Evolutionary conservation across 495 filamentous ascomycete species (phyloP), one percentile per base, ranked within the genome.

Genomic region (Chaetomium fimeti): DNA sequence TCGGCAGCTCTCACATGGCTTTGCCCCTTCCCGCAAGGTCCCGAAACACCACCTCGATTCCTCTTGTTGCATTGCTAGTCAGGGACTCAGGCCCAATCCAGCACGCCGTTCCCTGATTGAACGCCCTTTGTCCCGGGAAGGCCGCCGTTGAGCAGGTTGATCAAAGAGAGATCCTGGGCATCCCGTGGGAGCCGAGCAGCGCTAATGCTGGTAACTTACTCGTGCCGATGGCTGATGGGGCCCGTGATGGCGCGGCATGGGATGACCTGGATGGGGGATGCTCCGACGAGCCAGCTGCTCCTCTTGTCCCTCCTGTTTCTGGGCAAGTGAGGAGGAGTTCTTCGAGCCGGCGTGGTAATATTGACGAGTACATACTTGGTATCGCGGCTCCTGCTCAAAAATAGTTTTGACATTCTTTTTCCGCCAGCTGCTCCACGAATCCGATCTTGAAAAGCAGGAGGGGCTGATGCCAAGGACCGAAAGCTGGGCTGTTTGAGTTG

Each of bases 1-100:
- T 63, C 43, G 61, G 43, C 53, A 63, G 38, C 60, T 20, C 45
- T 61, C 63, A 56, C 63, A 61, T 61, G 57, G 63, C 56, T 8
- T 48, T 54, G 63, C 57, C 63, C 57, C 63, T 57, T 52, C 57
- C 49, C 60, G 29, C 58, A 24, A 52, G 42, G 54, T 18, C 55
- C 55, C 65, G 61, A 57, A 63, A 63, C 61, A 56, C 3, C 25
- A 59, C 25, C 57, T 42, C 57, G 40, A 59, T 59, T 59, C 25
- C 25, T 36, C 32, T 36, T 59, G n/a, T 32, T 52, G 22, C 48
- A 52, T 24, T 3, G 27, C 24, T 13, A 16, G 24, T 8, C 40
- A 45, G 36, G 57, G 45, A 62, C 13, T 6, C 40, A 32, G 48
- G 16, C 24, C 16, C 16, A 38, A 18, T n/a, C n/a, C 27, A 49